Percentiles rank a stretch among this genome's conserved stretches.
phyloP scores from a whole-genome alignment of 805 yeast species.

The Teunomyces funiuensis region DNA sequence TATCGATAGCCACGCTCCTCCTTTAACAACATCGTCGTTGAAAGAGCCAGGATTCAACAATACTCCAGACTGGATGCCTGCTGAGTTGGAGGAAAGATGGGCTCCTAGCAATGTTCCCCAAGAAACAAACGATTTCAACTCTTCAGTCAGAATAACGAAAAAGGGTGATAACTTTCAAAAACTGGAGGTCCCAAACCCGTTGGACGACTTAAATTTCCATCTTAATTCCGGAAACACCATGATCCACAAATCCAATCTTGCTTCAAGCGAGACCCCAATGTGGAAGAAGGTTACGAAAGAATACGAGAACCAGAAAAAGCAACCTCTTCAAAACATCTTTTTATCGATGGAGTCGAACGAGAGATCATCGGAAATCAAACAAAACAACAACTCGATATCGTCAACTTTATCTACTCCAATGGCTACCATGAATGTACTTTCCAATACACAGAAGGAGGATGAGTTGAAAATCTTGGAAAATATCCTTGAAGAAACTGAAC shows the following conservation, averaged over 20 bases:
- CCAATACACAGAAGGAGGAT: background rate
- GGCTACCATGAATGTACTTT: constrained; percentile 19
- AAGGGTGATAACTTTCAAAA: constrained; percentile 5
- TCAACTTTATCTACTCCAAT: constrained; percentile 41
- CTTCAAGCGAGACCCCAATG: constrained; percentile 26
- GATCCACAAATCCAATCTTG: constrained; percentile 28
- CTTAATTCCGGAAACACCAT: constrained; percentile 29
- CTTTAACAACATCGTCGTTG: background rate
- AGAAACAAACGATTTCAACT: constrained; percentile 16
- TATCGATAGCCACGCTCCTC: background rate
- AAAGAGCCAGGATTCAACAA: constrained; percentile 9
- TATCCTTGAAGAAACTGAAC: constrained; percentile 21
- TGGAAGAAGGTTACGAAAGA: constrained; percentile 35
- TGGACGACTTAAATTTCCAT: constrained; percentile 16
- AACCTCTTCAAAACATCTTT: constrained; percentile 33
- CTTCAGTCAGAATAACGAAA: constrained; percentile 26
- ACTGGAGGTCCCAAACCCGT: background rate
- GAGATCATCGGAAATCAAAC: constrained; percentile 7
- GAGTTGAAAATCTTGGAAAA: constrained; percentile 13
- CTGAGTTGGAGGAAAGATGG: constrained; percentile 39
- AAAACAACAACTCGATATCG: constrained; percentile 24
- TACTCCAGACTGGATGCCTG: constrained; percentile 47
- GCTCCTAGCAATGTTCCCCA: constrained; percentile 10
- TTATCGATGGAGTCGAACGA: constrained; percentile 21
- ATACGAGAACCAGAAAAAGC: constrained; percentile 25